A percentile compares a stretch with the other conserved stretches of the same genome.
Conservation (phyloP, 768 basidiomycete genomes). For the Macrocybe gigantea region DNA sequence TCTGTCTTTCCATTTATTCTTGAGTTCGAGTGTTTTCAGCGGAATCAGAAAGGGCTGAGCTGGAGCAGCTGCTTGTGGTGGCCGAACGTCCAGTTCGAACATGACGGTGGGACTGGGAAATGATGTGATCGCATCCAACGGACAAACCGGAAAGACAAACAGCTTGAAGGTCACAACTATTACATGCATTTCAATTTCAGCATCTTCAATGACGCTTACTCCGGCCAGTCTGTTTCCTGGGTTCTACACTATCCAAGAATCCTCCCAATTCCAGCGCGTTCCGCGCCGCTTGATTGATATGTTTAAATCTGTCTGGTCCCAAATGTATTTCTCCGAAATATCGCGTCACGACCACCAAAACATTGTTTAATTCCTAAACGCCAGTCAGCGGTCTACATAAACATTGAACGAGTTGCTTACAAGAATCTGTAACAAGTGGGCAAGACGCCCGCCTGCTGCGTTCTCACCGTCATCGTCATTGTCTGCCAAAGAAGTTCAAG, state of each 20-base stretch:
- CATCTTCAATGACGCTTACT: slow-evolving; percentile 12
- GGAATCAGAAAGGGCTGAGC: too few species aligned
- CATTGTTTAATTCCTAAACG: slow-evolving; percentile 68
- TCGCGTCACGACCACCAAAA: slow-evolving; percentile 87
- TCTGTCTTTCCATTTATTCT: too few species aligned
- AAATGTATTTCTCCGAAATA: slow-evolving; percentile 92
- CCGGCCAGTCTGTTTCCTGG: slow-evolving; percentile 22
- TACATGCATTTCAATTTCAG: too few species aligned
- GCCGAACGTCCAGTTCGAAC: too few species aligned
- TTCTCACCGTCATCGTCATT: slow-evolving; percentile 95
- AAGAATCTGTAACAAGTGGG: slow-evolving; percentile 86
- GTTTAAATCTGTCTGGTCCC: slow-evolving; percentile 84
- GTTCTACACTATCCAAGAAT: slow-evolving; percentile 57
- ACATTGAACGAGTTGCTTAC: slow-evolving; percentile 30
- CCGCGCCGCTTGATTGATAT: slow-evolving; percentile 93
- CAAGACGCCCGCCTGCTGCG: slow-evolving; percentile 85
- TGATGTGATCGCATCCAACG: too few species aligned
- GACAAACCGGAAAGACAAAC: too few species aligned
- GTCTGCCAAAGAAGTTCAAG: slow-evolving; percentile 37
- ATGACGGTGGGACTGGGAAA: too few species aligned
- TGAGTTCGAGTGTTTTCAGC: too few species aligned
- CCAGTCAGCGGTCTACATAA: not conserved
- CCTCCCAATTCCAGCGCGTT: slow-evolving; percentile 87
- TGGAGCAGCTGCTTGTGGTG: too few species aligned
- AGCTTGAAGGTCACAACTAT: too few species aligned